These are phyloP conservation scores for Colletotrichum viniferum DNA, from an alignment of 2,329 filamentous ascomycete species.

Conservation along the genomic window DNA sequence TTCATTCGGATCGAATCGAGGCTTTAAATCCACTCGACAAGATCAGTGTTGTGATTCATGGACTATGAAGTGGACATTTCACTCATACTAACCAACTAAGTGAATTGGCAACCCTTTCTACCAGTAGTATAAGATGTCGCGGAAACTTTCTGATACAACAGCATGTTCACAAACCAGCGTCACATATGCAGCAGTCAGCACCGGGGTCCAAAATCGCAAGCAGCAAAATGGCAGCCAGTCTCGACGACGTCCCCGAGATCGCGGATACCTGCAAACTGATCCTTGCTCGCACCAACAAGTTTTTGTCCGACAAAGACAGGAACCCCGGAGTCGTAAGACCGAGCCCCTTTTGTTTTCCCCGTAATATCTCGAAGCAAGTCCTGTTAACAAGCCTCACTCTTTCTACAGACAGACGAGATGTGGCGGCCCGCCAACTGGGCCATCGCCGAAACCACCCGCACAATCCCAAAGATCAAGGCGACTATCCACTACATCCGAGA, in stretches of 20 bases:
- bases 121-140: neutral
- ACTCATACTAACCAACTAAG: neutral
- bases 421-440: neutral
- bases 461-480: neutral
- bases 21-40: neutral
- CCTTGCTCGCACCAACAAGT: neutral
- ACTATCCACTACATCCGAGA: neutral
- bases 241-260: neutral
- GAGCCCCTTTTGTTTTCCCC: neutral
- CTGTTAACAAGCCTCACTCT: rapidly evolving
- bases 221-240: neutral
- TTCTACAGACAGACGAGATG: neutral
- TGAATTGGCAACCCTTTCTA: neutral
- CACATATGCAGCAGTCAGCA: neutral
- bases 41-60: neutral
- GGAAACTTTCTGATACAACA: neutral
- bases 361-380: neutral
- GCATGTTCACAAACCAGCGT: neutral
- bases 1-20: neutral
- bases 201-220: neutral
- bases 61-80: neutral
- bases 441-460: neutral
- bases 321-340: neutral
- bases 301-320: neutral
- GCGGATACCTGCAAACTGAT: neutral